Evolutionary conservation across 768 basidiomycete genomes (phyloP).

Genomic region (Daedaleopsis nitida): DNA sequence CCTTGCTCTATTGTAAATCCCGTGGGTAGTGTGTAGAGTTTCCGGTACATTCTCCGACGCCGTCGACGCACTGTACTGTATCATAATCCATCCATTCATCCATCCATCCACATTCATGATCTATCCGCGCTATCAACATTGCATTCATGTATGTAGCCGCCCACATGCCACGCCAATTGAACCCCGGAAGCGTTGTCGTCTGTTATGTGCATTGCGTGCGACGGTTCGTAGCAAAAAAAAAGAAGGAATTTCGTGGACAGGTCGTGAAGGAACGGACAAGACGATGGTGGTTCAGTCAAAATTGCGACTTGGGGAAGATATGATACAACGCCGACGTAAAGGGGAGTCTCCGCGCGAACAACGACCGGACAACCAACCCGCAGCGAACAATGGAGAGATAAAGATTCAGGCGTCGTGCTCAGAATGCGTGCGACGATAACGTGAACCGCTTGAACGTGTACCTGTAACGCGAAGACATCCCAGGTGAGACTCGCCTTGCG

Average conservation of each 20-base stretch:
- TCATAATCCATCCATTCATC: background rate
- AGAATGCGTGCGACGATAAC: constrained; percentile 60
- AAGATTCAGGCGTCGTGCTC: constrained; percentile 2
- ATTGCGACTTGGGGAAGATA: background rate
- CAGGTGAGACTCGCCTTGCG: background rate
- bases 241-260: background rate
- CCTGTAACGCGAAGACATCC: constrained; percentile 34
- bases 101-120: background rate
- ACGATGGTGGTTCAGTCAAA: background rate
- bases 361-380: background rate
- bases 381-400: background rate
- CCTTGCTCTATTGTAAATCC: constrained; percentile 18
- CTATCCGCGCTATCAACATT: constrained; percentile 12
- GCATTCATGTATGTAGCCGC: constrained; percentile 15
- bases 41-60: background rate
- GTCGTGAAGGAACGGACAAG: constrained; percentile 9
- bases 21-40: constrained; percentile 2
- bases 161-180: constrained; percentile 5
- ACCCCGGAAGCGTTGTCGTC: background rate
- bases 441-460: constrained; percentile 82
- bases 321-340: constrained; percentile 5
- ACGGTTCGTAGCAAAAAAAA: background rate
- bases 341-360: constrained; percentile 3
- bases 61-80: constrained; percentile 17
- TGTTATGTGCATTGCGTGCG: background rate